These are phyloP conservation scores for Osmozyma mogii DNA, from an alignment of 805 yeast genomes.

Conservation along the genomic window DNA sequence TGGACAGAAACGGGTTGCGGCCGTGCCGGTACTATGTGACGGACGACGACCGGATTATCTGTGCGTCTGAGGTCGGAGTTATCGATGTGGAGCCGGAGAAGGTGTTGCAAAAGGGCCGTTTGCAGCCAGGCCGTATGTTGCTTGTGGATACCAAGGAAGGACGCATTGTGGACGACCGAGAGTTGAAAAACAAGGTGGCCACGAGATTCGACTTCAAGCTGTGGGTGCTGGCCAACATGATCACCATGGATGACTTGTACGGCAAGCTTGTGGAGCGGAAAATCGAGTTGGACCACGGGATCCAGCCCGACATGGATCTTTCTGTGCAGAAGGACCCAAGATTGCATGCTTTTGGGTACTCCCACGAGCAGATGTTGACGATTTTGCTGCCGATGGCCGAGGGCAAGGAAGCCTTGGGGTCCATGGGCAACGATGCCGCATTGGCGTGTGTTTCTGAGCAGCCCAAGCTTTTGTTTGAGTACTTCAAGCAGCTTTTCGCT, in stretches of 20 bases:
- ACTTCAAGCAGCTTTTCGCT: conserved; percentile 93
- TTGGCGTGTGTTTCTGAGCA: conserved; percentile 91
- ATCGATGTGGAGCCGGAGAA: conserved; percentile 78
- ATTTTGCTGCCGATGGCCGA: conserved; percentile 92
- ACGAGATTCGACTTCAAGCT: conserved; percentile 84
- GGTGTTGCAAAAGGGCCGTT: conserved; percentile 83
- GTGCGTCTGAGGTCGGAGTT: conserved; percentile 98
- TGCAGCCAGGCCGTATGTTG: conserved; percentile 94
- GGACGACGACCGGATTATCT: conserved; percentile 88
- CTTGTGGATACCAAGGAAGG: conserved; percentile 92
- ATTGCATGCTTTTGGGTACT: conserved; percentile 81
- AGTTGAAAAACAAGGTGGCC: conserved; percentile 73
- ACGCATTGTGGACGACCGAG: conserved; percentile 86
- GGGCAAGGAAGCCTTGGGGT: conserved; percentile 92
- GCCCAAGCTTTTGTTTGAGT: conserved; percentile 85
- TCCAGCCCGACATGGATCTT: conserved; percentile 19
- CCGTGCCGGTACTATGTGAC: conserved; percentile 98
- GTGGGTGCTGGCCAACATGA: conserved; percentile 83
- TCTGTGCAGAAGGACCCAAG: conserved; percentile 77
- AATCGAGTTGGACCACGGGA: conserved; percentile 13
- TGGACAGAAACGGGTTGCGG: conserved; percentile 95
- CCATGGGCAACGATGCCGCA: conserved; percentile 98
- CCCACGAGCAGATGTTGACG: conserved; percentile 83
- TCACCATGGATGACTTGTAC: conserved; percentile 71
- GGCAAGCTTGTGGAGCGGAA: conserved; percentile 44